Conservation (phyloP, 768 basidiomycete genomes). For the Hericium rajendrae region DNA sequence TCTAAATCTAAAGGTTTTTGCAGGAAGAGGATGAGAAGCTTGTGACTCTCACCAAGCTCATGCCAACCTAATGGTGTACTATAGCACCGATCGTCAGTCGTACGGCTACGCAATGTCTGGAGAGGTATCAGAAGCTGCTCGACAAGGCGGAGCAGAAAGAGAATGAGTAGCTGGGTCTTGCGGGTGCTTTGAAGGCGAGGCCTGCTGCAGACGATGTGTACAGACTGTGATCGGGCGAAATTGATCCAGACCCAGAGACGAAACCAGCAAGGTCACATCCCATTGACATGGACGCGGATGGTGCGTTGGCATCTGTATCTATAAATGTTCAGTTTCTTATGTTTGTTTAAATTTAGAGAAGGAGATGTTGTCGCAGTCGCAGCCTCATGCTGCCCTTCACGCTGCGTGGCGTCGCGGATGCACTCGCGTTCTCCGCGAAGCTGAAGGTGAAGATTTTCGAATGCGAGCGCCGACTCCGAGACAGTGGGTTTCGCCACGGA, state of each 20-base stretch:
- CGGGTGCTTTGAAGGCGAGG: constrained; percentile 73
- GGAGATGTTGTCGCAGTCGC: constrained; percentile 79
- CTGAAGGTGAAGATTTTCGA: too few species aligned
- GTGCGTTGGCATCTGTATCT: constrained; percentile 30
- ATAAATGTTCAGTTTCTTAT: not conserved
- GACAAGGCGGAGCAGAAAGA: constrained; percentile 98
- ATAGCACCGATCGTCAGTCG: constrained; percentile 97
- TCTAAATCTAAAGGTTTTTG: not conserved
- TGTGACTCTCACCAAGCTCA: constrained; percentile 92
- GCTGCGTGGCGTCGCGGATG: too few species aligned
- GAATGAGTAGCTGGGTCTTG: constrained; percentile 85
- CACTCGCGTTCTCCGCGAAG: too few species aligned
- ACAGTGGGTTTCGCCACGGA: too few species aligned
- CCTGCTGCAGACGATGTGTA: constrained; percentile 92
- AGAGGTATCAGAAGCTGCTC: constrained; percentile 94
- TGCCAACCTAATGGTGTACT: constrained; percentile 99
- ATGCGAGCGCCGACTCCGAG: too few species aligned
- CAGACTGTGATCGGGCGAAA: constrained; percentile 86
- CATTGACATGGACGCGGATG: constrained; percentile 99
- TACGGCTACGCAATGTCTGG: constrained; percentile 94
- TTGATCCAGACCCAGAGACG: constrained; percentile 98
- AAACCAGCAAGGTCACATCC: constrained; percentile 98
- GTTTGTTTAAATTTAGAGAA: constrained; percentile 52
- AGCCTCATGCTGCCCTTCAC: too few species aligned
- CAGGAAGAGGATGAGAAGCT: constrained; percentile 98